phyloP scores from a whole-genome alignment of 306 rosid genomes.

The Fragaria vesca region DNA sequence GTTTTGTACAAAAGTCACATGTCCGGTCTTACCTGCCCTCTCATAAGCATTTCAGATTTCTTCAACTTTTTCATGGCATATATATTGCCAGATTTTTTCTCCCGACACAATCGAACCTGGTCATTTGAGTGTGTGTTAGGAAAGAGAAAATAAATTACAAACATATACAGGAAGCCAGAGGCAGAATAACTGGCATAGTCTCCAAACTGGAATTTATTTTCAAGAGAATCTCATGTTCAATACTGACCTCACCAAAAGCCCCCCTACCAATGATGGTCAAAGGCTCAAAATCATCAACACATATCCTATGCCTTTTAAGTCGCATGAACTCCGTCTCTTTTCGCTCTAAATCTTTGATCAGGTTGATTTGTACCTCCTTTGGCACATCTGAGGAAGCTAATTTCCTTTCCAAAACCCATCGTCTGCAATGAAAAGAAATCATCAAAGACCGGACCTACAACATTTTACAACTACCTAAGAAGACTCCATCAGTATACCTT shows the following conservation, averaged over 20 bases:
- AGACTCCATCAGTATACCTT: neutral
- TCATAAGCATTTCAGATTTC: constrained; percentile 95
- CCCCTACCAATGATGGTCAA: constrained; percentile 98
- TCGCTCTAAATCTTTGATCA: constrained; percentile 92
- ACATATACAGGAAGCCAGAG: constrained; percentile 2
- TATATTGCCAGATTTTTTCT: constrained; percentile 96
- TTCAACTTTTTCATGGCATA: constrained; percentile 98
- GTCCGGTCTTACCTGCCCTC: constrained; percentile 83
- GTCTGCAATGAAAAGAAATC: constrained; percentile 49
- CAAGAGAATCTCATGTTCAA: constrained; percentile 23
- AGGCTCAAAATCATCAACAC: constrained; percentile 92
- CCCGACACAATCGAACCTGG: constrained; percentile 97
- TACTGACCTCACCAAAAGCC: constrained; percentile 95
- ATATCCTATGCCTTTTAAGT: constrained; percentile 89
- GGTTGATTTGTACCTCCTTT: constrained; percentile 76
- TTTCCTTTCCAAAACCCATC: constrained; percentile 86
- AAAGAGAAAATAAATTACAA: constrained; percentile 16
- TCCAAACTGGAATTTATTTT: neutral
- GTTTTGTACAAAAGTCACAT: constrained; percentile 14
- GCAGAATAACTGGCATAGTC: neutral
- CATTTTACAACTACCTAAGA: neutral
- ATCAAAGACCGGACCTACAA: constrained; percentile 10
- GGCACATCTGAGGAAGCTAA: constrained; percentile 94
- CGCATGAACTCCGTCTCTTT: constrained; percentile 98
- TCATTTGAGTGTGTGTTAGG: constrained; percentile 35